A percentile compares a stretch with the other conserved stretches of the same genome.
Conservation (phyloP, 1,284 basidiomycete genomes). For the Wolfiporia cocos region DNA sequence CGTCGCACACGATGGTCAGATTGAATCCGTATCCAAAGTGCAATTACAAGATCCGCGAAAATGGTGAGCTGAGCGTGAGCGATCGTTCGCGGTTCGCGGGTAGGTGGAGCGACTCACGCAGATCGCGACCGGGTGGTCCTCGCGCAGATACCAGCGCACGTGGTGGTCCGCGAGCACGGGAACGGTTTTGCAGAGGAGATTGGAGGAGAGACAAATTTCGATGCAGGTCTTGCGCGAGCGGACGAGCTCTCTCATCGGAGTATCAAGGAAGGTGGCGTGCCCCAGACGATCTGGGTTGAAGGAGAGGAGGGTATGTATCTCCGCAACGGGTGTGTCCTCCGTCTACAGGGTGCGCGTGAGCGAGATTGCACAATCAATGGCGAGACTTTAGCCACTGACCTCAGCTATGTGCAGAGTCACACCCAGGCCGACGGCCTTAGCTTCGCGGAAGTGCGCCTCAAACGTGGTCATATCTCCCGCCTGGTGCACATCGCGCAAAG, state of each 20-base stretch:
- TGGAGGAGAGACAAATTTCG: slow-evolving; percentile 81
- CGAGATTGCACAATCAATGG: not conserved
- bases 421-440: slow-evolving; percentile 52
- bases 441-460: slow-evolving; percentile 44
- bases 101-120: slow-evolving; percentile 50
- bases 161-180: slow-evolving; percentile 61
- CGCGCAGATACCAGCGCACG: slow-evolving; percentile 57
- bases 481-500: slow-evolving; percentile 15
- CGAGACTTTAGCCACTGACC: slow-evolving; percentile 28
- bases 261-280: slow-evolving; percentile 77
- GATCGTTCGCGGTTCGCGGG: too few species aligned
- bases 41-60: too few species aligned
- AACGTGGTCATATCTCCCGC: slow-evolving; percentile 54
- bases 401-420: slow-evolving; percentile 81
- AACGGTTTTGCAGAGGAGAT: slow-evolving; percentile 74
- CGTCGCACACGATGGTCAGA: not conserved
- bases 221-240: slow-evolving; percentile 55
- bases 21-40: not conserved
- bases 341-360: slow-evolving; percentile 32
- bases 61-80: too few species aligned
- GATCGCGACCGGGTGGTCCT: slow-evolving; percentile 65
- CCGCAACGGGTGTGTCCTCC: slow-evolving; percentile 40
- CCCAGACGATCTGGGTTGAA: slow-evolving; percentile 67
- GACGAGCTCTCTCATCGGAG: slow-evolving; percentile 52
- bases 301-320: slow-evolving; percentile 60